phyloP scores from a whole-genome alignment of 495 filamentous ascomycete species.

The Opeltia flavorubescens region DNA sequence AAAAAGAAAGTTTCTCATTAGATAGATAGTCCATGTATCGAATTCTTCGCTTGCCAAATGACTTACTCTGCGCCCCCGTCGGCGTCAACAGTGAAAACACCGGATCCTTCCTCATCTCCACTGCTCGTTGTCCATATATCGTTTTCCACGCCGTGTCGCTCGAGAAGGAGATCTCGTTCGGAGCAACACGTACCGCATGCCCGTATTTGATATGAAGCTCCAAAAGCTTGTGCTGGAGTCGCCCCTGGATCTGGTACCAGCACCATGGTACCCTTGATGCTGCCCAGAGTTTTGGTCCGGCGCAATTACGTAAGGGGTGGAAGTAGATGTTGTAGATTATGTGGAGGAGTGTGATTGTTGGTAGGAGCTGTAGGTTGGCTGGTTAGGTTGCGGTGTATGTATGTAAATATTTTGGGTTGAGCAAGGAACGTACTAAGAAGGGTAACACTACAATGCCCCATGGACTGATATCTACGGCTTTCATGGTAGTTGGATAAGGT shows the following conservation, averaged over 20 bases:
- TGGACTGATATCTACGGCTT: no score
- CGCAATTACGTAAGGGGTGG: conserved; percentile 13
- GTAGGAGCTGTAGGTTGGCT: no score
- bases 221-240: conserved; percentile 14
- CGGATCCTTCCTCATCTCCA: not conserved
- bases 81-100: not conserved
- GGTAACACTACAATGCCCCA: no score
- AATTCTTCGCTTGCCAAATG: no score
- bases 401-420: no score
- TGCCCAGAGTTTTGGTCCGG: conserved; percentile 9
- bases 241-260: not conserved
- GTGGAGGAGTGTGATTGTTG: no score
- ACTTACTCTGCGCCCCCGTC: not conserved
- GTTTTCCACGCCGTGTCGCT: conserved; percentile 19
- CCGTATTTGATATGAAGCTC: conserved; percentile 37
- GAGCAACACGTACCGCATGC: conserved; percentile 18
- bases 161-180: conserved; percentile 22
- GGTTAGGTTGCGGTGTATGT: no score
- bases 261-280: conserved; percentile 1
- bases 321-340: conserved; percentile 20
- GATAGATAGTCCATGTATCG: no score
- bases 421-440: no score
- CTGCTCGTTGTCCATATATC: conserved; percentile 16
- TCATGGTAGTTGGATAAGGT: no score
- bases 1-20: no score